Conservation (phyloP, 192 early-diverging fungal species). For the Geosiphon pyriformis region DNA sequence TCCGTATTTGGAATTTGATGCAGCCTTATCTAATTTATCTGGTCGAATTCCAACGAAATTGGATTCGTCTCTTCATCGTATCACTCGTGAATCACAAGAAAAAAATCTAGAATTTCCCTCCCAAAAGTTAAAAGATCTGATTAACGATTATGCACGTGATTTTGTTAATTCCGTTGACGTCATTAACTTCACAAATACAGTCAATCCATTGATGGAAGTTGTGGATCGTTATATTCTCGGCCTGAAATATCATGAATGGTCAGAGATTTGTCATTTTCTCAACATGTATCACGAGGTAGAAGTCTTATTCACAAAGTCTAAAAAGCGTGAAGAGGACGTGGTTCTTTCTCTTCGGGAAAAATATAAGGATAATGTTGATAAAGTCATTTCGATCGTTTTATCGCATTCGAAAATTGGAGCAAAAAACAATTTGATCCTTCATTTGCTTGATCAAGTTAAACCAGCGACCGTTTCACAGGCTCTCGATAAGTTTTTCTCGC, state of each 20-base stretch:
- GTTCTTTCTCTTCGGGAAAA: conserved; percentile 79
- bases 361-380: conserved; percentile 74
- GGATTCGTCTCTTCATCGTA: conserved; percentile 46
- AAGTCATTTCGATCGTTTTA: conserved; percentile 62
- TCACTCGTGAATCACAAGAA: conserved; percentile 38
- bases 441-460: conserved; percentile 76
- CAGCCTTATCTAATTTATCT: conserved; percentile 74
- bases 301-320: conserved; percentile 66
- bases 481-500: conserved; percentile 67
- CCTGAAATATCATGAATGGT: conserved; percentile 67
- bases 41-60: conserved; percentile 81
- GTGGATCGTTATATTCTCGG: conserved; percentile 69
- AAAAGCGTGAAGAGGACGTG: conserved; percentile 76
- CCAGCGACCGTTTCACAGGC: conserved; percentile 57
- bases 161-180: conserved; percentile 60
- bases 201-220: conserved; percentile 63
- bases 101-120: conserved; percentile 64
- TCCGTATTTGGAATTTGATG: conserved; percentile 76
- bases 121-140: conserved; percentile 53
- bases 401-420: conserved; percentile 78
- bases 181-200: conserved; percentile 49
- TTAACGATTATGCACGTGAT: conserved; percentile 49
- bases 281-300: conserved; percentile 84
- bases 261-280: conserved; percentile 68
- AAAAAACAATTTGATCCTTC: conserved; percentile 73